Conservation (phyloP, 2,329 filamentous ascomycete genomes). For the Sordariomycetes sp. region DNA sequence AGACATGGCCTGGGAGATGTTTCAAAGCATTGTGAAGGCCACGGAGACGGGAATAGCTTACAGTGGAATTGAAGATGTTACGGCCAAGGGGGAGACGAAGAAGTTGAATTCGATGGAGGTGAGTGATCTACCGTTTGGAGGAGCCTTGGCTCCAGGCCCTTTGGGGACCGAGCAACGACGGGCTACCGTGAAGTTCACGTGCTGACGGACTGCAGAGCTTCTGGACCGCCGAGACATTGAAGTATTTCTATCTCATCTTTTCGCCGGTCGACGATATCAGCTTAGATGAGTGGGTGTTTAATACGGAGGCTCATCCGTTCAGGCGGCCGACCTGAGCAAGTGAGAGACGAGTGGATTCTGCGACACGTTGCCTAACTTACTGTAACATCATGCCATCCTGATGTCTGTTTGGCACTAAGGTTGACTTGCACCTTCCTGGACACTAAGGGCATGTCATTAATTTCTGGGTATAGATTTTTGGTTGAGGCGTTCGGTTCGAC, state of each 20-base stretch:
- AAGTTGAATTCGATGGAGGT: slow-evolving; percentile 51
- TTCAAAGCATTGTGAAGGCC: slow-evolving; percentile 47
- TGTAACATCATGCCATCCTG: no score
- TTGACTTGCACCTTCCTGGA: no score
- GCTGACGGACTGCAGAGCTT: slow-evolving; percentile 41
- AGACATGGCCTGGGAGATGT: slow-evolving; percentile 68
- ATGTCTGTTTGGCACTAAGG: no score
- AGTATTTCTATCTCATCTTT: slow-evolving; percentile 68
- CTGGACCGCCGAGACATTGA: slow-evolving; percentile 65
- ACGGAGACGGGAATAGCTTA: slow-evolving; percentile 54
- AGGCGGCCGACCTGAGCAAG: slow-evolving; percentile 8
- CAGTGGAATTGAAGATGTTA: slow-evolving; percentile 56
- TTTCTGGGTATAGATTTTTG: no score
- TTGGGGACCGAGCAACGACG: no score
- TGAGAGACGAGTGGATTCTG: no score
- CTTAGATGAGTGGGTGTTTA: slow-evolving; percentile 58
- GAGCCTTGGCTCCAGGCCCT: no score
- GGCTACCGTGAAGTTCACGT: no score
- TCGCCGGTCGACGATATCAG: slow-evolving; percentile 52
- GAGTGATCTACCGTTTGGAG: no score
- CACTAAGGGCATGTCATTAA: no score
- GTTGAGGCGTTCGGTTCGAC: no score
- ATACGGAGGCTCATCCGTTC: slow-evolving; percentile 41
- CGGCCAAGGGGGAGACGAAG: slow-evolving; percentile 31
- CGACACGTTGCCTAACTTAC: no score